Conservation (phyloP, 805 yeast genomes). For the Isabelozyma rhagii region DNA sequence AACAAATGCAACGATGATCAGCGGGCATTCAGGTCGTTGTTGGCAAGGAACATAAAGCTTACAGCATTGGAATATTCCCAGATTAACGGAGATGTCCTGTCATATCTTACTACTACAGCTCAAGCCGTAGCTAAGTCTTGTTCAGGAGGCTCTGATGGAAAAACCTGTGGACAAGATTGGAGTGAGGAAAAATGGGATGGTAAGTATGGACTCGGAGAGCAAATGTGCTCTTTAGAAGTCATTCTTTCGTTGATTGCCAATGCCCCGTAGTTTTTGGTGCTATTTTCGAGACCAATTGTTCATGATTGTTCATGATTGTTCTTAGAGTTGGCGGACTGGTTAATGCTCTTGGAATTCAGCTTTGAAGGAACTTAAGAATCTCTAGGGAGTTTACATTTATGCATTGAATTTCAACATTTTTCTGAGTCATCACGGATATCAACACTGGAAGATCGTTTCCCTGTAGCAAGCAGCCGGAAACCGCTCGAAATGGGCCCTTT, state of each 20-base stretch:
- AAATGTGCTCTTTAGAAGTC: slow-evolving; percentile 68
- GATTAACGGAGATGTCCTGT: slow-evolving; percentile 35
- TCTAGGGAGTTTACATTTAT: slow-evolving; percentile 5
- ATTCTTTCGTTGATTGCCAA: slow-evolving; percentile 25
- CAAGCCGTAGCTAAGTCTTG: slow-evolving; percentile 68
- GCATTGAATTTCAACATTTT: background rate
- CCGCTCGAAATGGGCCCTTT: background rate
- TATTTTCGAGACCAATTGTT: background rate
- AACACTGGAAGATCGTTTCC: slow-evolving; percentile 12
- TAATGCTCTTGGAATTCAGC: background rate
- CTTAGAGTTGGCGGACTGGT: too few relatives aligned
- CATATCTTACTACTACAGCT: slow-evolving; percentile 39
- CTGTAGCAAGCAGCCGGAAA: background rate
- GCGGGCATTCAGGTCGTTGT: slow-evolving; percentile 85
- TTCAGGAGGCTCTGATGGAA: slow-evolving; percentile 69
- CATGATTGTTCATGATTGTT: too few relatives aligned
- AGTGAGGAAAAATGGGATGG: slow-evolving; percentile 53
- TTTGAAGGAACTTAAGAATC: background rate
- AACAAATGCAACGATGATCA: slow-evolving; percentile 77
- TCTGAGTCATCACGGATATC: slow-evolving; percentile 11
- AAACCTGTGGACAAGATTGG: slow-evolving; percentile 78
- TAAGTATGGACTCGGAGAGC: slow-evolving; percentile 73
- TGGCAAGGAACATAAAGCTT: slow-evolving; percentile 69
- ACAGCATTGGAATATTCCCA: slow-evolving; percentile 71
- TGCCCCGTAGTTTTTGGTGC: background rate